phyloP scores from a whole-genome alignment of 768 basidiomycete genomes.

The Calocybe indica region DNA sequence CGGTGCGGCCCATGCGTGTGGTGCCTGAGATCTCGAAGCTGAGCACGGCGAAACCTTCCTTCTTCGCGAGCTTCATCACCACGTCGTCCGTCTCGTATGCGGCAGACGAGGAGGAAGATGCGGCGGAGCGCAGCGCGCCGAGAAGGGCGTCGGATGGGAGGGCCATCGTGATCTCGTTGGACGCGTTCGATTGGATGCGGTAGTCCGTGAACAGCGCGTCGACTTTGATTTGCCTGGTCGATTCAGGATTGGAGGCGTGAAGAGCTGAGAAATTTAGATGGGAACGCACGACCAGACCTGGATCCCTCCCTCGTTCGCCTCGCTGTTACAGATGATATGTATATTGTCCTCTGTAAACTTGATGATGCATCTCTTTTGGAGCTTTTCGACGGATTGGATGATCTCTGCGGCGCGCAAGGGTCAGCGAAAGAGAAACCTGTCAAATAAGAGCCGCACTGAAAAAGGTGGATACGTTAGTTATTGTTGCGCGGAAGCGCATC shows the following conservation, averaged over 20 bases:
- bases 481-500: conserved; percentile 60
- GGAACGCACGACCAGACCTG: conserved; percentile 73
- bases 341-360: conserved; percentile 70
- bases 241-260: not conserved
- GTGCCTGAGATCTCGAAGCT: conserved; percentile 69
- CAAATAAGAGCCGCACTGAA: conserved; percentile 30
- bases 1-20: conserved; percentile 55
- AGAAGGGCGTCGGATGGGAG: conserved; percentile 71
- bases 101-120: conserved; percentile 36
- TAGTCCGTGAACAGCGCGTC: conserved; percentile 68
- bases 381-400: conserved; percentile 75
- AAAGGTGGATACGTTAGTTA: conserved; percentile 55
- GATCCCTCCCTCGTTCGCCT: conserved; percentile 75
- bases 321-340: conserved; percentile 79
- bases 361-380: conserved; percentile 81
- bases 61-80: conserved; percentile 83
- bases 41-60: conserved; percentile 71
- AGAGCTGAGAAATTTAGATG: not conserved
- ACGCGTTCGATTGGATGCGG: conserved; percentile 81
- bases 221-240: conserved; percentile 53
- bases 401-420: conserved; percentile 41
- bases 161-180: conserved; percentile 75
- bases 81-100: conserved; percentile 58
- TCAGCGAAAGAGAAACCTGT: not conserved
- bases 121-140: conserved; percentile 63